Base-by-base conservation (phyloP, 495 filamentous ascomycete species). In the Geoglossum glabrum region DNA sequence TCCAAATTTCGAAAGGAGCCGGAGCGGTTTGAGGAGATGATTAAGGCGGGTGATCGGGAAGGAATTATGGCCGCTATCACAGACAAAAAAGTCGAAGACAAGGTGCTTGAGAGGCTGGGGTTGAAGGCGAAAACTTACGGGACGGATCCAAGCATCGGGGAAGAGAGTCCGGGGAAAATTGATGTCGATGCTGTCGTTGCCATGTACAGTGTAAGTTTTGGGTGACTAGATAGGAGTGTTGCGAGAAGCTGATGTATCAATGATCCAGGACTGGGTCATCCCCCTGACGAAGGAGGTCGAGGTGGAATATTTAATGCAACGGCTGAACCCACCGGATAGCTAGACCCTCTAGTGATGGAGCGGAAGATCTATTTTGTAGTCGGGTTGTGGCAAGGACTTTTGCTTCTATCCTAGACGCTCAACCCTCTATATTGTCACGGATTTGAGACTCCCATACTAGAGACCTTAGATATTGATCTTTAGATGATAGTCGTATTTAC, bases 201-300 rank as follows among this genome's bases (percentile, higher is more conserved):
- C 23, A 95, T 97, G 85, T 99, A 97, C 70, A 82, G 86, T 72
- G 82, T 83, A 60, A 61, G 74, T 60, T 60, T 59, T 33, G 21
- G 21, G 23, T 10, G 15, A 13, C 27, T 45, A 4, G 21, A 30
- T 50, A n/a, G 31, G 7, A 21, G 17, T 33, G 26, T 27, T 13
- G 15, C 47, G 33, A 50, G 1, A 46, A 33, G 38, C 57, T 49
- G 19, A 47, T 21, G n/a, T 17, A 13, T 25, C 31, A 25, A 3
- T 10, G 9, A 57, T 30, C 19, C 54, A 82, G 79, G 82, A 94
- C 66, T 87, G 83, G 68, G 89, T 99, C 56, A 99, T 99, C 58
- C 93, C 93, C 1, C 69, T 97, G 66, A 99, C 93, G 27, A 99
- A 97, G 69, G 82, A 89, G 60, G 90, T 99, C 30, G 93, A 99